These are phyloP conservation scores for Hypoxylon crocopeplum DNA, from an alignment of 495 filamentous ascomycete genomes.

Conservation along the genomic window DNA sequence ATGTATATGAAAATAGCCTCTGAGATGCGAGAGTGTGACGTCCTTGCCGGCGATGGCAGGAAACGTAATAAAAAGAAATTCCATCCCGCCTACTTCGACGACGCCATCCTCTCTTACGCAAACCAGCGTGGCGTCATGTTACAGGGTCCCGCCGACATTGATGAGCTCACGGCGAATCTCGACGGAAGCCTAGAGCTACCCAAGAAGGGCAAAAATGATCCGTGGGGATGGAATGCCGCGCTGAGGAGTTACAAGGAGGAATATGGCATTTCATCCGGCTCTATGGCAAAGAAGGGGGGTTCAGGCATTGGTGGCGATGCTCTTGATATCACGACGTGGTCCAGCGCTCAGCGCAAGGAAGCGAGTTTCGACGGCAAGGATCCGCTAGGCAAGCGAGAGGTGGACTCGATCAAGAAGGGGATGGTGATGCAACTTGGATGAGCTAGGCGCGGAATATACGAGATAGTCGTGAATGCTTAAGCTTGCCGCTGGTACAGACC, in stretches of 20 bases:
- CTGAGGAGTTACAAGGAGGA: slow-evolving; percentile 21
- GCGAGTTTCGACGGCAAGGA: slow-evolving; percentile 38
- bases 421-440: slow-evolving; percentile 28
- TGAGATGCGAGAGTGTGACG: neutral
- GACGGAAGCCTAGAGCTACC: slow-evolving; percentile 32
- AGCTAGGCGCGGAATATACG: no score
- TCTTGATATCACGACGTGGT: slow-evolving; percentile 46
- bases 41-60: neutral
- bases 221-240: slow-evolving; percentile 32
- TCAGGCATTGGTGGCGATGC: slow-evolving; percentile 43
- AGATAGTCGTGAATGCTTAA: no score
- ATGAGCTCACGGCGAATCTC: slow-evolving; percentile 25
- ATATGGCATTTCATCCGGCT: neutral
- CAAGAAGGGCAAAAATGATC: slow-evolving; percentile 30
- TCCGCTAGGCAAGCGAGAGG: slow-evolving; percentile 36
- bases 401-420: slow-evolving; percentile 43
- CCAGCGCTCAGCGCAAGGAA: slow-evolving; percentile 37
- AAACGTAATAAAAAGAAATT: slow-evolving; percentile 23
- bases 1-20: slow-evolving; percentile 35
- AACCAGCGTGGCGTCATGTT: slow-evolving; percentile 38
- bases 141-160: slow-evolving; percentile 39
- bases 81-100: slow-evolving; percentile 26
- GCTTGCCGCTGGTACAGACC: no score
- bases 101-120: slow-evolving; percentile 39
- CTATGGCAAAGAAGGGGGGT: neutral